phyloP scores from a whole-genome alignment of 345 rosid genomes.

The Trapa bicornis region DNA sequence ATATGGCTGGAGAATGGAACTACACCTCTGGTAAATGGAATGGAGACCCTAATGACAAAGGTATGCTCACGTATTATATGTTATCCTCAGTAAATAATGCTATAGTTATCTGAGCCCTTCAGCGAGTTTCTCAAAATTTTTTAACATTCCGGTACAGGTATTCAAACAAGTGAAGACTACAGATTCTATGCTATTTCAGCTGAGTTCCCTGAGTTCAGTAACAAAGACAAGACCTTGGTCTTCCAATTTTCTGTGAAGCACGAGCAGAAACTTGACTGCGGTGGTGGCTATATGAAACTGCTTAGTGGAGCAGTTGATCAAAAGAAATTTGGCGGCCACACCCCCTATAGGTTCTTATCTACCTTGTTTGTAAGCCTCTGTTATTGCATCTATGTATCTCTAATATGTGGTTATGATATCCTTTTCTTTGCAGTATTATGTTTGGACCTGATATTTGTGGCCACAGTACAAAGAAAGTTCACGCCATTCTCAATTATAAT shows the following conservation, averaged over 20 bases:
- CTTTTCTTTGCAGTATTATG: conserved; percentile 64
- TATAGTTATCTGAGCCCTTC: background rate
- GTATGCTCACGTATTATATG: conserved; percentile 17
- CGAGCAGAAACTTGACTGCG: conserved; percentile 99
- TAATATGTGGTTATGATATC: background rate
- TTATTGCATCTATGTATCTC: background rate
- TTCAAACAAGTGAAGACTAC: conserved; percentile 93
- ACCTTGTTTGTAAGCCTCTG: background rate
- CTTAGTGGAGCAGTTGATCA: conserved; percentile 82
- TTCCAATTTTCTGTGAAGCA: conserved; percentile 98
- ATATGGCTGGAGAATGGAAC: conserved; percentile 81
- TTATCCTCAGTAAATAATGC: background rate
- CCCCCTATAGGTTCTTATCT: conserved; percentile 61
- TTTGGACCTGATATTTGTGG: conserved; percentile 99
- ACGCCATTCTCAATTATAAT: conserved; percentile 84
- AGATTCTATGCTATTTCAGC: conserved; percentile 97
- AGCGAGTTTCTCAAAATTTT: background rate
- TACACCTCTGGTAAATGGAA: conserved; percentile 89
- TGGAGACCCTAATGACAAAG: conserved; percentile 81
- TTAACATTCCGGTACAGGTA: conserved; percentile 27
- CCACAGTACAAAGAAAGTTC: conserved; percentile 94
- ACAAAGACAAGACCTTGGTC: conserved; percentile 79
- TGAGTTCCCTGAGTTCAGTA: conserved; percentile 80
- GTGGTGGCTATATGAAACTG: conserved; percentile 99
- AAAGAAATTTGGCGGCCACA: conserved; percentile 93